phyloP scores from a whole-genome alignment of 139 green algal species.

The Micractinium sp. region DNA sequence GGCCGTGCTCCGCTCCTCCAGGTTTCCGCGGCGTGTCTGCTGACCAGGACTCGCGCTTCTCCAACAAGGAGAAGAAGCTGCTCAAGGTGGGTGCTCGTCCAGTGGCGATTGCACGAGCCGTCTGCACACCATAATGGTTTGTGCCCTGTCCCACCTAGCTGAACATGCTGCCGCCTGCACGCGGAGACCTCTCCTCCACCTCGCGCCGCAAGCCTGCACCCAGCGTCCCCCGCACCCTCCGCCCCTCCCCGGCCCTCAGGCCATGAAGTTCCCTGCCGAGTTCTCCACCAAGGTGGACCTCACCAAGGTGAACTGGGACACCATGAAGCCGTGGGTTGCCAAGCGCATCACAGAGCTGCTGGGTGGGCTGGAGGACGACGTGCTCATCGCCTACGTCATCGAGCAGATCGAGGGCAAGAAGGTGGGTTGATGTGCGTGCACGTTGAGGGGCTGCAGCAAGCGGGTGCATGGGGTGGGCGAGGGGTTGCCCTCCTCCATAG shows the following conservation, averaged over 20 bases:
- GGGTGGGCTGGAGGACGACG: constrained; percentile 92
- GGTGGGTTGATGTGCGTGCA: constrained; percentile 20
- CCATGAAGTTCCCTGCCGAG: constrained; percentile 84
- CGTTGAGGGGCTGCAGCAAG: neutral
- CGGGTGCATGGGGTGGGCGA: neutral
- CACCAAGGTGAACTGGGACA: constrained; percentile 84
- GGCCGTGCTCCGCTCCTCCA: neutral
- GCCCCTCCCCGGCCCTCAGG: neutral
- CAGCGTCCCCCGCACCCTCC: neutral
- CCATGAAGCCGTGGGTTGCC: constrained; percentile 94
- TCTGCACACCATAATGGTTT: neutral
- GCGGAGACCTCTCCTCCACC: neutral
- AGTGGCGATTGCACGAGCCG: too few relatives aligned
- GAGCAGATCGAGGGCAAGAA: constrained; percentile 85
- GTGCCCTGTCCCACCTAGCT: neutral
- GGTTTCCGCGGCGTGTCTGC: constrained; percentile 51
- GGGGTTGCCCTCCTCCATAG: neutral
- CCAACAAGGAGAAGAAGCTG: constrained; percentile 82
- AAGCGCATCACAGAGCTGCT: constrained; percentile 94
- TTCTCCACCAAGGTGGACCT: constrained; percentile 82
- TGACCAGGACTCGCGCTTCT: constrained; percentile 76
- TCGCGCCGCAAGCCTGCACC: neutral
- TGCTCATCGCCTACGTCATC: constrained; percentile 93
- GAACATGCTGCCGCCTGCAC: neutral
- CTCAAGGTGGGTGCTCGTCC: constrained; percentile 46